Percentiles rank a stretch among this genome's conserved stretches.
Conservation (phyloP, 495 filamentous ascomycete species). For the Hypoxylon fragiforme region DNA sequence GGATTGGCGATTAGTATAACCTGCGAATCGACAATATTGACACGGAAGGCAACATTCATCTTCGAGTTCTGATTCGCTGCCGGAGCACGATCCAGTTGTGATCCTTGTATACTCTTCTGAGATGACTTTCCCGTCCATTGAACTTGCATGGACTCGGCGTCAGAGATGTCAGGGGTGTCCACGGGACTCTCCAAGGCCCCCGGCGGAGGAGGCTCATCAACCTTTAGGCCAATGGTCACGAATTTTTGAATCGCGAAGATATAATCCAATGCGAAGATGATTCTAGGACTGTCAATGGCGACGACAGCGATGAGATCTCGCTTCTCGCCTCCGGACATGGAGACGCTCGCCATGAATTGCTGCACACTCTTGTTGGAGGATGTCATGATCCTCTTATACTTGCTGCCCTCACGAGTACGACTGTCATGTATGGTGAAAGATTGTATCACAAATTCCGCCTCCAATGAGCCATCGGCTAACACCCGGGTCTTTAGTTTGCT, state of each 20-base stretch:
- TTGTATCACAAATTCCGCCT: constrained; percentile 90
- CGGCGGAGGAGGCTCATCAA: constrained; percentile 60
- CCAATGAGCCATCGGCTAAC: constrained; percentile 87
- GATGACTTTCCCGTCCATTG: constrained; percentile 38
- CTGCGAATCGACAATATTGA: constrained; percentile 94
- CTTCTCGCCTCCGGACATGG: constrained; percentile 84
- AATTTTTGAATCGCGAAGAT: constrained; percentile 87
- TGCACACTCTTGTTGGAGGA: constrained; percentile 90
- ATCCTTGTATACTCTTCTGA: constrained; percentile 18
- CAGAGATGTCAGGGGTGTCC: constrained; percentile 63
- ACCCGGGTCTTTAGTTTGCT: constrained; percentile 92
- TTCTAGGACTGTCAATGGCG: constrained; percentile 91
- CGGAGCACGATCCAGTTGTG: constrained; percentile 10
- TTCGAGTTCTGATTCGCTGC: constrained; percentile 41
- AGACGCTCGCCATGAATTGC: constrained; percentile 97
- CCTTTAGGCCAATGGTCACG: constrained; percentile 66
- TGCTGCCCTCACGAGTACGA: constrained; percentile 81
- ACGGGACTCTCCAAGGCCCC: constrained; percentile 57
- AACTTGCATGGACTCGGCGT: constrained; percentile 54
- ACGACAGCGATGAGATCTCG: constrained; percentile 85
- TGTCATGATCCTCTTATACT: constrained; percentile 98
- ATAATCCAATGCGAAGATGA: constrained; percentile 95
- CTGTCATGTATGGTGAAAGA: constrained; percentile 95
- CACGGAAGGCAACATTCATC: constrained; percentile 83
- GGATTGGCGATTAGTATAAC: constrained; percentile 96